A percentile compares a stretch with the other conserved stretches of the same genome.
These are phyloP conservation scores for Geopyxis carbonaria DNA, from an alignment of 495 filamentous ascomycete species.

Conservation along the genomic window DNA sequence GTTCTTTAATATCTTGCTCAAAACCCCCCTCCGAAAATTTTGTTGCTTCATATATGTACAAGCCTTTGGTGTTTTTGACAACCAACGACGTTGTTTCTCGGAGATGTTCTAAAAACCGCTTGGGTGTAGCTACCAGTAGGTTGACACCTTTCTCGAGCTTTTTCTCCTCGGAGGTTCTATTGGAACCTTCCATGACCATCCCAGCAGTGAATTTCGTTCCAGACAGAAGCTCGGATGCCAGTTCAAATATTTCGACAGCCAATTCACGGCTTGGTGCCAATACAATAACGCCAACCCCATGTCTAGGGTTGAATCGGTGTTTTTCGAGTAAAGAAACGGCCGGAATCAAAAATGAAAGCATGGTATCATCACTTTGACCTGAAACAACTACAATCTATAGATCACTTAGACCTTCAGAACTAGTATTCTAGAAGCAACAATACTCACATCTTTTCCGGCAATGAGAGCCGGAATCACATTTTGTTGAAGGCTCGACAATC, in stretches of 20 bases:
- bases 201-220: slow-evolving; percentile 13
- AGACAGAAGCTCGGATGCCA: slow-evolving; percentile 18
- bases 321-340: slow-evolving; percentile 18
- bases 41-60: slow-evolving; percentile 15
- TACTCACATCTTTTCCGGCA: slow-evolving; percentile 18
- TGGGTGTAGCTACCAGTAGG: slow-evolving; percentile 20
- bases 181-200: slow-evolving; percentile 19
- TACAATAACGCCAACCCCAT: slow-evolving; percentile 59
- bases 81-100: slow-evolving; percentile 14
- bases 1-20: slow-evolving; percentile 9
- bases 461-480: slow-evolving; percentile 14
- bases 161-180: slow-evolving; percentile 16
- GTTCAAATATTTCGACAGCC: slow-evolving; percentile 13
- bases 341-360: slow-evolving; percentile 13
- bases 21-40: background rate
- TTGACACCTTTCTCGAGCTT: slow-evolving; percentile 21
- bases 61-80: slow-evolving; percentile 14
- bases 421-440: too few species aligned
- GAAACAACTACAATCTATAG: slow-evolving; percentile 17
- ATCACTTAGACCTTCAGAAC: slow-evolving; percentile 5
- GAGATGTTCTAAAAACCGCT: slow-evolving; percentile 17
- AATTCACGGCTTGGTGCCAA: slow-evolving; percentile 18
- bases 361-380: slow-evolving; percentile 15
- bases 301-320: slow-evolving; percentile 25
- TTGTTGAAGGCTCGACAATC: slow-evolving; percentile 14